phyloP scores from a whole-genome alignment of 352 stramenopile species.

The Phytophthora pisi region DNA sequence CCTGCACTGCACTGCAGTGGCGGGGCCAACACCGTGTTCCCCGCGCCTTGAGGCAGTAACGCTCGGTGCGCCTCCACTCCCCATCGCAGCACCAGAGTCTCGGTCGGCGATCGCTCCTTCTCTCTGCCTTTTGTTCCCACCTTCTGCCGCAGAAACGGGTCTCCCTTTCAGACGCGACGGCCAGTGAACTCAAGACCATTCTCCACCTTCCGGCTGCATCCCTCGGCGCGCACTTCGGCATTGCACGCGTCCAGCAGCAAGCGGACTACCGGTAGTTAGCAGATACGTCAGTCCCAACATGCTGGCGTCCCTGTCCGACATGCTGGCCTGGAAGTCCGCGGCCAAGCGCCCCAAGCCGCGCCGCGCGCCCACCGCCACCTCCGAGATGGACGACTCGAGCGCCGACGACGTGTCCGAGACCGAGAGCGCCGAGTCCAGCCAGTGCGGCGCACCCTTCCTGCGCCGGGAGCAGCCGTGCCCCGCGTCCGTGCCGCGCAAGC shows the following conservation, averaged over 20 bases:
- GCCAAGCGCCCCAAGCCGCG: conserved; percentile 21
- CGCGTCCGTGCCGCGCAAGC: conserved; percentile 16
- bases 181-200: conserved; percentile 25
- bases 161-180: conserved; percentile 14
- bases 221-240: conserved; percentile 13
- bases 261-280: too few species aligned
- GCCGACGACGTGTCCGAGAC: conserved; percentile 60
- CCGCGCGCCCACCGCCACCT: conserved; percentile 50
- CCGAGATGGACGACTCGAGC: conserved; percentile 42
- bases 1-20: too few species aligned
- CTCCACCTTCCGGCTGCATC: conserved; percentile 27
- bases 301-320: conserved; percentile 40
- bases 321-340: conserved; percentile 44
- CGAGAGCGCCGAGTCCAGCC: conserved; percentile 54
- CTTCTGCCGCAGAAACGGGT: conserved; percentile 28
- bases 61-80: conserved; percentile 11
- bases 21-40: background rate
- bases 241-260: conserved; percentile 17
- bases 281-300: conserved; percentile 7
- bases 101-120: background rate
- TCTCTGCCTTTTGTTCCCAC: conserved; percentile 36
- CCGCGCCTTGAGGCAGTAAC: background rate
- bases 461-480: conserved; percentile 39
- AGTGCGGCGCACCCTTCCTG: conserved; percentile 23
- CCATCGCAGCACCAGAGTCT: background rate